Percentiles rank a stretch among this genome's conserved stretches.
These are phyloP conservation scores for Neophaeococcomyces mojaviensis DNA, from an alignment of 2,329 filamentous ascomycete species.

Conservation along the genomic window DNA sequence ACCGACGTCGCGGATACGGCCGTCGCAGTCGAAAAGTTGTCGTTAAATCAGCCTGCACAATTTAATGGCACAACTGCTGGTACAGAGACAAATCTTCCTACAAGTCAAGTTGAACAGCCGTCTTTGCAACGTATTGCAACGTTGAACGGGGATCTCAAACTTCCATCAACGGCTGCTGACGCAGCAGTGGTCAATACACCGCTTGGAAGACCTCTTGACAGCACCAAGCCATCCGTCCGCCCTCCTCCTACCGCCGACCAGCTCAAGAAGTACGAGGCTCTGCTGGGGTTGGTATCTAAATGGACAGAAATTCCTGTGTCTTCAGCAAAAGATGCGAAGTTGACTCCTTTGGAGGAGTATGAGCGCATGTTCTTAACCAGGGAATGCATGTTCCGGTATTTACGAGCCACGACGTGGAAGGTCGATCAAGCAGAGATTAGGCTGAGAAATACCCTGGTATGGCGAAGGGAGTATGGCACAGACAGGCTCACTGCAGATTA, in stretches of 20 bases:
- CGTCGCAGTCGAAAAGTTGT: conserved; percentile 1
- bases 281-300: conserved; percentile 61
- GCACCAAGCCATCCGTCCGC: conserved; percentile 50
- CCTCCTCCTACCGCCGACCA: conserved; percentile 66
- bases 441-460: conserved; percentile 71
- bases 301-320: conserved; percentile 66
- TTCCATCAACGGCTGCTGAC: conserved; percentile 33
- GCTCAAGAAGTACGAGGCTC: conserved; percentile 68
- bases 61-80: background rate
- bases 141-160: conserved; percentile 10
- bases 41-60: background rate
- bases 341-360: conserved; percentile 61
- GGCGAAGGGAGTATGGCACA: conserved; percentile 85
- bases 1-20: background rate
- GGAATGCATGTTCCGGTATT: conserved; percentile 86
- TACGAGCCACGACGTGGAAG: conserved; percentile 89
- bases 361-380: conserved; percentile 87
- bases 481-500: conserved; percentile 68
- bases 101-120: background rate
- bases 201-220: conserved; percentile 50
- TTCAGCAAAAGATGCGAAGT: conserved; percentile 49
- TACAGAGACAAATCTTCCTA: background rate
- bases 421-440: conserved; percentile 67
- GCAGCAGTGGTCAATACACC: conserved; percentile 46
- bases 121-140: conserved; percentile 1